Evolutionary conservation across 495 filamentous ascomycete species (phyloP).

Genomic region (Talaromyces ruber): DNA sequence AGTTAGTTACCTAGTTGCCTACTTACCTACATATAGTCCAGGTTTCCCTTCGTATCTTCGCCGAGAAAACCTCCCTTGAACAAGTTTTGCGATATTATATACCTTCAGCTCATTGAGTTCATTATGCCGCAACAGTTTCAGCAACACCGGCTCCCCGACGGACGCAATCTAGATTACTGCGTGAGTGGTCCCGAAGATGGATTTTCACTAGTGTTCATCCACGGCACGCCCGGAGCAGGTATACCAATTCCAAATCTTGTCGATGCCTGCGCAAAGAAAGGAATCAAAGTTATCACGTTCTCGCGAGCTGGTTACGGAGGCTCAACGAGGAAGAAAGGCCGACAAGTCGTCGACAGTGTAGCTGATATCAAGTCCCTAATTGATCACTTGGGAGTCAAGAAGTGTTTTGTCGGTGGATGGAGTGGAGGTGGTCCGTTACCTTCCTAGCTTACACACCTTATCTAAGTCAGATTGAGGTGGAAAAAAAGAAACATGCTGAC

Average conservation of each 20-base stretch:
- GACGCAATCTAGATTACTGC: neutral
- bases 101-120: neutral
- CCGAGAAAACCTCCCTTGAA: neutral
- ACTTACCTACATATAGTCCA: neutral
- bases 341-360: neutral
- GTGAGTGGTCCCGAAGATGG: neutral
- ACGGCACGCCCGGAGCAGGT: neutral
- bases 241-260: neutral
- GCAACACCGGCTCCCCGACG: neutral
- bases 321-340: neutral
- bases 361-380: neutral
- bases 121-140: neutral
- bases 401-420: neutral
- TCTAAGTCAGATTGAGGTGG: neutral
- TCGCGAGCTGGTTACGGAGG: slow-evolving; percentile 1
- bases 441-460: no score
- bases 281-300: neutral
- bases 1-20: neutral
- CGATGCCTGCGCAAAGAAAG: neutral
- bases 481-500: neutral
- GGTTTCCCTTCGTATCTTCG: neutral
- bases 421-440: slow-evolving; percentile 2
- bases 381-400: neutral
- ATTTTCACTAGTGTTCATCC: neutral
- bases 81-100: neutral